Evolutionary conservation across 2,329 filamentous ascomycete genomes (phyloP).

Genomic region (Rhynchosporium secalis): DNA sequence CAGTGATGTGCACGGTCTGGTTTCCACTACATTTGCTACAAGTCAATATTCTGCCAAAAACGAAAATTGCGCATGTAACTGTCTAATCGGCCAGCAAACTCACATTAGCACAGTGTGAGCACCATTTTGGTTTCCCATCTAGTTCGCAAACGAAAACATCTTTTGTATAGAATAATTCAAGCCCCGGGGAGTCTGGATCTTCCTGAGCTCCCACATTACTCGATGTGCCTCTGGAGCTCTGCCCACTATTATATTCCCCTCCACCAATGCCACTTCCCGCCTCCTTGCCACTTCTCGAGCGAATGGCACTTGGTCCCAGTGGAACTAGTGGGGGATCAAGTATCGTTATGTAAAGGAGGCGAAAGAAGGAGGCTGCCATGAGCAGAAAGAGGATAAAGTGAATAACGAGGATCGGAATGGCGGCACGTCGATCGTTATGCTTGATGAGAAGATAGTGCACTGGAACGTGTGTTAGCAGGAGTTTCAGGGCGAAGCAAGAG

Average conservation of each 20-base stretch:
- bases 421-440: conserved; percentile 50
- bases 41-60: not conserved
- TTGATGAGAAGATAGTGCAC: conserved; percentile 70
- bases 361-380: conserved; percentile 67
- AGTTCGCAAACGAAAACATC: conserved; percentile 81
- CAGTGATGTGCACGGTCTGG: conserved; percentile 86
- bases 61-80: no score
- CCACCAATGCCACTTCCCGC: conserved; percentile 29
- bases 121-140: conserved; percentile 86
- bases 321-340: conserved; percentile 74
- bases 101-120: conserved; percentile 70
- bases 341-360: conserved; percentile 67
- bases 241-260: conserved; percentile 29
- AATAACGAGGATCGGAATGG: conserved; percentile 68
- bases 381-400: conserved; percentile 72
- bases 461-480: conserved; percentile 40
- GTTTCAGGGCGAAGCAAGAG: not conserved
- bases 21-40: conserved; percentile 60
- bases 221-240: conserved; percentile 22
- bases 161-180: conserved; percentile 77
- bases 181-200: conserved; percentile 61
- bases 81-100: not conserved
- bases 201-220: conserved; percentile 28
- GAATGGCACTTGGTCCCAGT: conserved; percentile 48
- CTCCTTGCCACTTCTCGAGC: conserved; percentile 20